Base-by-base conservation (phyloP, 225 moss, liverwort and hornwort genomes). In the Neckera pumila region DNA sequence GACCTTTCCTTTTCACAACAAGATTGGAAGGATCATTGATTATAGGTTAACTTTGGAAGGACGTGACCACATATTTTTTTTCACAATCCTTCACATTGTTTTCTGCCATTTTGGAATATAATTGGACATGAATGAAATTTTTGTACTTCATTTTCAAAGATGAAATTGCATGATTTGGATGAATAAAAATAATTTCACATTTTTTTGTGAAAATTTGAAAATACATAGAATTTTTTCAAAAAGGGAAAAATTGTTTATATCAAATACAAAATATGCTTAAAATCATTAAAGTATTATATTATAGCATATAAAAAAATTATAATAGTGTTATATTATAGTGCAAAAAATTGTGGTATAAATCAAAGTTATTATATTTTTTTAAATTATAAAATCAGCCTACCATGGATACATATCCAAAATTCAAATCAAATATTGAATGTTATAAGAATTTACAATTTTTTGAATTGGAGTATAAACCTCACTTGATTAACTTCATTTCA, bases 401-500 rank as follows among this genome's bases (percentile, higher is more conserved):
- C 0, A 20, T 19, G 2, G 12, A 17, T 47, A 7, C 7, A 47
- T 49, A 7, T 12, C 19, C 7, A 11, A 45, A 30, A 74, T 47
- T 31, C 20, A 31, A 49, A 45, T 45, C 6, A 15, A 17, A 28
- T 19, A 31, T 33, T 19, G 2, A 47, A 20, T 31, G 12, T 31
- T 33, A 20, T 7, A 74, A 18, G 18, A 36, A 10, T 36, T 22
- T 34, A 14, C 0, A 33, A 34, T 53, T 53, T 76, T 77, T 14
- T 2, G 0, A 49, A 33, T 13, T 30, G 20, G 10, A 54, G 2
- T 15, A 31, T 2, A 22, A 14, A 0, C 1, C 5, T 2, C 2
- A 2, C n/a, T n/a, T 13, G 2, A 25, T 54, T 25, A 26, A 25
- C 34, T 14, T 76, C 23, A 34, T 34, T 76, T 53, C 13, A 76